Evolutionary conservation across 176 grass and related monocot genomes (phyloP).

Genomic region (Carex pumila): DNA sequence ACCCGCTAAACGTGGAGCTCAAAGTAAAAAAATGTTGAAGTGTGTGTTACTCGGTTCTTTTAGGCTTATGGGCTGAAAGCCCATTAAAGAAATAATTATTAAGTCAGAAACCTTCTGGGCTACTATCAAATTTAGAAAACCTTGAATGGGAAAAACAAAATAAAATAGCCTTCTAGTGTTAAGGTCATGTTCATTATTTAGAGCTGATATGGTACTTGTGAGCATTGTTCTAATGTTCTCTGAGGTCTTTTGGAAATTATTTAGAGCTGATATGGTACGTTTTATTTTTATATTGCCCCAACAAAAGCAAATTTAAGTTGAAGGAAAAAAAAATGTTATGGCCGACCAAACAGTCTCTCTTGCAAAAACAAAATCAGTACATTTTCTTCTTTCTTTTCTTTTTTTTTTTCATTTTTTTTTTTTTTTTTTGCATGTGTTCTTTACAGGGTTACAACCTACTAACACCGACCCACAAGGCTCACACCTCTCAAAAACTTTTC

Average conservation of each 20-base stretch:
- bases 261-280: no score
- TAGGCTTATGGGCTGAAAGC: neutral
- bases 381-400: neutral
- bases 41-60: no score
- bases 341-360: neutral
- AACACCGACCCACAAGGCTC: slow-evolving; percentile 9
- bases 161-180: no score
- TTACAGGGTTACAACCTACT: slow-evolving; percentile 19
- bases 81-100: neutral
- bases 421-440: neutral
- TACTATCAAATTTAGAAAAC: neutral
- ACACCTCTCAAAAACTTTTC: slow-evolving; percentile 11
- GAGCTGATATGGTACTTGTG: neutral
- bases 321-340: neutral
- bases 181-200: neutral
- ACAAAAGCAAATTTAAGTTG: neutral
- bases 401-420: neutral
- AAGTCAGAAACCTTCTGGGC: neutral
- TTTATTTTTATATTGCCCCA: neutral
- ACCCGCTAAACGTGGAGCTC: no score
- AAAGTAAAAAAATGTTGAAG: no score
- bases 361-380: slow-evolving; percentile 1
- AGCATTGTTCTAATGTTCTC: neutral
- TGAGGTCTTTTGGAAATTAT: neutral
- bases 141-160: neutral